Conservation (phyloP, 2,329 filamentous ascomycete genomes). For the Penicillium sclerotiorum region DNA sequence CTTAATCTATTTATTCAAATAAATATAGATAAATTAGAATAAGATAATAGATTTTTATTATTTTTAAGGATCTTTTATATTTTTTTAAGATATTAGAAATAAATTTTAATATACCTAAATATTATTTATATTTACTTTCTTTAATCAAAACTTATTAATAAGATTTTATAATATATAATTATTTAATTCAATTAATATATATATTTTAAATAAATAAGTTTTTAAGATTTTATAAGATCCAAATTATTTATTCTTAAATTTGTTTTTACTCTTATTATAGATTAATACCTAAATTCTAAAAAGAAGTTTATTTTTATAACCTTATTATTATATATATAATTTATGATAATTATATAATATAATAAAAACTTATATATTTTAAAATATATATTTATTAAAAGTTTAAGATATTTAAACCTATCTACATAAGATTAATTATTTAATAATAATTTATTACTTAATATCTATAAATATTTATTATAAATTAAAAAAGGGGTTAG, state of each 20-base stretch:
- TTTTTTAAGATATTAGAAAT: too few species aligned
- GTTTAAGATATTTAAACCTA: not conserved
- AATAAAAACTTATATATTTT: not conserved
- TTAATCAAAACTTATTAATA: too few species aligned
- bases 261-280: slow-evolving; percentile 6
- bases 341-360: not conserved
- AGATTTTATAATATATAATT: too few species aligned
- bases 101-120: too few species aligned
- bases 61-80: too few species aligned
- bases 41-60: too few species aligned
- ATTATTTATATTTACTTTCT: too few species aligned
- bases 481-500: not conserved
- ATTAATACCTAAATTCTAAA: slow-evolving; percentile 5
- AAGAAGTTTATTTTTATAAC: slow-evolving; percentile 11
- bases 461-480: not conserved
- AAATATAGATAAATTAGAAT: too few species aligned
- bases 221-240: slow-evolving; percentile 8
- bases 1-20: too few species aligned
- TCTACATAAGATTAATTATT: not conserved
- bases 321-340: not conserved
- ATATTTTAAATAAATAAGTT: slow-evolving; percentile 3
- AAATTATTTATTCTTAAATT: slow-evolving; percentile 16
- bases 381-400: not conserved
- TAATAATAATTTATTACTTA: not conserved
- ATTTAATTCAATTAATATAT: too few species aligned